A percentile compares a stretch with the other conserved stretches of the same genome.
These are phyloP conservation scores for Podila epigama DNA, from an alignment of 192 early-diverging fungal species.

Conservation along the genomic window DNA sequence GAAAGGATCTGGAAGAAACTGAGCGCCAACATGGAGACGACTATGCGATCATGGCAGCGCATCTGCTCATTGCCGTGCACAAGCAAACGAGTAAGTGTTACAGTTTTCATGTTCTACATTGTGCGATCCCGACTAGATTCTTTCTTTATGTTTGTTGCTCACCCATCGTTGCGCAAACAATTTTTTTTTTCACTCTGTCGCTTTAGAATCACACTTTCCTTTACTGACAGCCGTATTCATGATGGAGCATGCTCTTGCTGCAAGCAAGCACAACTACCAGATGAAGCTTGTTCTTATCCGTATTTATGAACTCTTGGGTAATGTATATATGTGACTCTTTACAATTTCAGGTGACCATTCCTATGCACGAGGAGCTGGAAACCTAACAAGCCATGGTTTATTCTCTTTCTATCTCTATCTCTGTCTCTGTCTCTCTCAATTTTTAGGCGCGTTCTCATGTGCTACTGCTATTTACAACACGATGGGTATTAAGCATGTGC, in stretches of 20 bases:
- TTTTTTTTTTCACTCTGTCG: neutral
- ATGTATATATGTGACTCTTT: slow-evolving; percentile 2
- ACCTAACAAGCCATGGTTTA: neutral
- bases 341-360: too few relatives aligned
- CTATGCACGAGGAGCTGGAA: too few relatives aligned
- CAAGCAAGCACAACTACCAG: slow-evolving; percentile 83
- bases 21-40: slow-evolving; percentile 86
- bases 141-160: neutral
- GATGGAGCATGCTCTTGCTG: slow-evolving; percentile 76
- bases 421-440: neutral
- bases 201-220: slow-evolving; percentile 38
- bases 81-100: slow-evolving; percentile 39
- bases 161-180: neutral
- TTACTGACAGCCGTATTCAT: slow-evolving; percentile 64
- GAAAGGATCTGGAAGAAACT: slow-evolving; percentile 65
- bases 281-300: slow-evolving; percentile 89
- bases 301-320: slow-evolving; percentile 78
- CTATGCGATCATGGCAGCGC: slow-evolving; percentile 69
- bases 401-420: neutral
- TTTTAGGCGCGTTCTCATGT: slow-evolving; percentile 64
- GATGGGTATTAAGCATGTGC: slow-evolving; percentile 92
- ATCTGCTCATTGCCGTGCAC: slow-evolving; percentile 65
- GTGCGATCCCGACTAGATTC: neutral
- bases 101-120: neutral
- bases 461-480: slow-evolving; percentile 68